Evolutionary conservation across 768 basidiomycete species (phyloP), one percentile per base, ranked within the genome.

Genomic region (Rhodotorula paludigena): DNA sequence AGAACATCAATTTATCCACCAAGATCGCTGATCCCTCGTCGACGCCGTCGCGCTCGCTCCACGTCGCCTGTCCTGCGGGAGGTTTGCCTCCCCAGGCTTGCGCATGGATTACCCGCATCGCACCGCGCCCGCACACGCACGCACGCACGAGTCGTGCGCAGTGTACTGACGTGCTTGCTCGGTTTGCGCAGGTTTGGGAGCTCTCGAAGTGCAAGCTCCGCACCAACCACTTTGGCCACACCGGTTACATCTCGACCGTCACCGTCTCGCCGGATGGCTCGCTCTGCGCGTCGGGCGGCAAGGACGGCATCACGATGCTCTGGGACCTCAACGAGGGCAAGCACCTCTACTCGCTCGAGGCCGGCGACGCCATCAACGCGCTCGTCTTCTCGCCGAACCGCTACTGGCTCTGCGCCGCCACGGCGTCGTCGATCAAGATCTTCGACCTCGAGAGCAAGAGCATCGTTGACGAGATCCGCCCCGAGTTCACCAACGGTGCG

Each of bases 291-390:
- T 98, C 96, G 56, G 96, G 96, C 78, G 96, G 96, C 77, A 98
- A 98, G 82, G 96, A 99, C 80, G 93, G 93, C 69, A 94, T 97
- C 81, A 96, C 93, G 79, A 97, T 97, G 93, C 68, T 74, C 20
- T 99, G 96, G 96, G 96, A 99, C 80, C 83, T 99, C 77, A 98
- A 97, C 82, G 96, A 98, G 84, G 93, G 92, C 84, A 98, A 97
- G 83, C 96, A 98, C 85, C 87, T 99, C 77, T 99, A 99, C 85
- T 97, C 92, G 60, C 88, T 99, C 66, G 96, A 99, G 81, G 96
- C 96, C 55, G 93, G 93, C 68, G 91, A 99, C 79, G 83, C 92
- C 74, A 93, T 99, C 85, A 97, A 99, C 79, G 92, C 96, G 68
- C 89, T 99, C 74, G 96, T 98, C 79, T 99, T 99, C 85, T 93